Evolutionary conservation across 805 yeast species (phyloP), one percentile per base, ranked within the genome.

Genomic region (Candida lessepsii): DNA sequence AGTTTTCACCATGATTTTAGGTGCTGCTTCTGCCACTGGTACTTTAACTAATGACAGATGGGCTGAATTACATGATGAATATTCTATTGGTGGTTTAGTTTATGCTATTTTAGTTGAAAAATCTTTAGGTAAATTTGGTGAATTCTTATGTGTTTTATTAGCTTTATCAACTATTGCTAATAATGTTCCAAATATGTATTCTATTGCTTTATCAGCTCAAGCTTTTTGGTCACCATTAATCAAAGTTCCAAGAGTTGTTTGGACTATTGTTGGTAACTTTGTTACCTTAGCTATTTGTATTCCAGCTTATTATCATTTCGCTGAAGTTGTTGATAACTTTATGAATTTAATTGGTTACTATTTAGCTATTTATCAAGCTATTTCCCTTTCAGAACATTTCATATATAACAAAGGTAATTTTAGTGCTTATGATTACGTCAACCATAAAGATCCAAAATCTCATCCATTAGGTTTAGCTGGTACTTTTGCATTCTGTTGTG

Each of bases 151-250:
- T 65, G 96, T 90, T 23, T 21, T 90, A 14, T 70, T 90, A 48
- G 87, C 95, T 13, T 66, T 90, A 50, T 86, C 96, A 23, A 87
- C 96, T 23, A 83, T 90, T 42, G 82, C 96, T 49, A 88, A 87
- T 74, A 89, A 88, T 70, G 80, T 89, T 62, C 96, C 96, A 63
- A 89, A 88, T 71, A 81, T 88, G 84, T 90, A 90, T 72, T 86
- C 97, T 18, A 78, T 88, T 54, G 90, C 88, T 29, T 73, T 90
- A 57, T 81, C 89, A 49, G 88, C 89, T 25, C 97, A 90, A 68
- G 80, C 93, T 31, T 67, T 85, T 53, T 85, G 91, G 85, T 78
- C 84, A 41, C 79, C 78, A 48, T 76, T 89, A 56, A 71, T 80
- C 30, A 76, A 71, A 56, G 70, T 90, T 44, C 97, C 96, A 56